phyloP scores from a whole-genome alignment of 75 land plant species.

The Adiantum capillusveneris region DNA sequence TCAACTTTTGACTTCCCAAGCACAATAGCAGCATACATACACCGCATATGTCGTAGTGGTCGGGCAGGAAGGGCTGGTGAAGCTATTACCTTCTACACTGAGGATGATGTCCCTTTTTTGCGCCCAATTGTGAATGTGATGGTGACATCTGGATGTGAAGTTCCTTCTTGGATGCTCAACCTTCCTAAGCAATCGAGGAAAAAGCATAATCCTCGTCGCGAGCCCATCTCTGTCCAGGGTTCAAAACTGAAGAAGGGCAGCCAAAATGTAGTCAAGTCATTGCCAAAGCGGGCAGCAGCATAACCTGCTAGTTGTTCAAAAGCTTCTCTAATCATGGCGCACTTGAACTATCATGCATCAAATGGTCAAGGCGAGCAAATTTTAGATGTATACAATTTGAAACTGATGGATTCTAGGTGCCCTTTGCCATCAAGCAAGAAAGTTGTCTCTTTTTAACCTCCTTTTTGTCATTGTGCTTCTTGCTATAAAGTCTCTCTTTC shows the following conservation, averaged over 20 bases:
- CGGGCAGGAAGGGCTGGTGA: conserved; percentile 88
- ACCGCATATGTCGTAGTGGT: conserved; percentile 88
- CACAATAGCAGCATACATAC: conserved; percentile 77
- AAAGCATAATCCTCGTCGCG: conserved; percentile 53
- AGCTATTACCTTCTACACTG: conserved; percentile 79
- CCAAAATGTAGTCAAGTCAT: background rate
- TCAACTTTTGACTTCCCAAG: conserved; percentile 78
- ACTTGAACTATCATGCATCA: no score
- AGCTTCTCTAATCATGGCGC: no score
- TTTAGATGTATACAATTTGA: no score
- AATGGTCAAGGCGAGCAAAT: no score
- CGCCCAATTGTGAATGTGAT: conserved; percentile 89
- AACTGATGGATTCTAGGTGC: no score
- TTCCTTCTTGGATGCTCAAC: conserved; percentile 76
- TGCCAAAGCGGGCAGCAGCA: no score
- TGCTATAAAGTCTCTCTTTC: no score
- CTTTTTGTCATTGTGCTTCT: no score
- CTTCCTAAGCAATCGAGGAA: conserved; percentile 53
- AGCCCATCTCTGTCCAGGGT: conserved; percentile 34
- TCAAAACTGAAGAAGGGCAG: background rate
- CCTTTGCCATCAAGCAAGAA: no score
- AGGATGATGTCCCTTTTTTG: conserved; percentile 69
- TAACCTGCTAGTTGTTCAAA: no score
- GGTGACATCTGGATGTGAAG: conserved; percentile 79
- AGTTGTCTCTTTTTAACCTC: no score